Percentiles rank a stretch among this genome's conserved stretches.
Conservation (phyloP, 345 rosid species). For the Isatis tinctoria region DNA sequence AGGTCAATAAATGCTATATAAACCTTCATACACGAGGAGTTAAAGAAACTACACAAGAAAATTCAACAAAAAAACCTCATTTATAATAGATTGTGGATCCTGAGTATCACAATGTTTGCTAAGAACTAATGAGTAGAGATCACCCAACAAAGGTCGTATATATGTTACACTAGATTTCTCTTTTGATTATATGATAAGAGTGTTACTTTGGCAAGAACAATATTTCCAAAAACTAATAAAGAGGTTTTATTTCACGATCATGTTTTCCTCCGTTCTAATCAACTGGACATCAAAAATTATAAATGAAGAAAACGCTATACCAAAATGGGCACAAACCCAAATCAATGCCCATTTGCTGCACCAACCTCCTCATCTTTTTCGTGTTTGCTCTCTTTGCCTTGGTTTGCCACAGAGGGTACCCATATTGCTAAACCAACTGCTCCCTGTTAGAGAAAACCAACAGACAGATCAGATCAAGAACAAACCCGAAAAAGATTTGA, state of each 20-base stretch:
- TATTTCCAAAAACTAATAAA: slow-evolving; percentile 10
- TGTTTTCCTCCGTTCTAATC: slow-evolving; percentile 11
- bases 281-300: slow-evolving; percentile 3
- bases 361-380: too few relatives aligned
- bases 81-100: background rate
- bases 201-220: background rate
- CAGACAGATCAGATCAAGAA: slow-evolving; percentile 7
- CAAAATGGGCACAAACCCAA: slow-evolving; percentile 16
- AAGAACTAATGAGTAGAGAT: background rate
- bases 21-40: background rate
- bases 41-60: background rate
- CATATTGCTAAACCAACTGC: slow-evolving; percentile 99
- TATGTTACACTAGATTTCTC: background rate
- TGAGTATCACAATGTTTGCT: background rate
- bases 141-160: background rate
- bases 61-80: background rate
- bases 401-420: slow-evolving; percentile 96
- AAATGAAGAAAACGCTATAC: slow-evolving; percentile 16
- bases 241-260: slow-evolving; percentile 12
- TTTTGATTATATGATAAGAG: background rate
- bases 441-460: slow-evolving; percentile 49
- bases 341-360: slow-evolving; percentile 27
- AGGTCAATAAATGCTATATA: background rate
- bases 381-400: slow-evolving; percentile 70
- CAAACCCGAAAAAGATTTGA: background rate